Evolutionary conservation across 768 basidiomycete species (phyloP), one percentile per base, ranked within the genome.

Genomic region (Boletus insuetus): DNA sequence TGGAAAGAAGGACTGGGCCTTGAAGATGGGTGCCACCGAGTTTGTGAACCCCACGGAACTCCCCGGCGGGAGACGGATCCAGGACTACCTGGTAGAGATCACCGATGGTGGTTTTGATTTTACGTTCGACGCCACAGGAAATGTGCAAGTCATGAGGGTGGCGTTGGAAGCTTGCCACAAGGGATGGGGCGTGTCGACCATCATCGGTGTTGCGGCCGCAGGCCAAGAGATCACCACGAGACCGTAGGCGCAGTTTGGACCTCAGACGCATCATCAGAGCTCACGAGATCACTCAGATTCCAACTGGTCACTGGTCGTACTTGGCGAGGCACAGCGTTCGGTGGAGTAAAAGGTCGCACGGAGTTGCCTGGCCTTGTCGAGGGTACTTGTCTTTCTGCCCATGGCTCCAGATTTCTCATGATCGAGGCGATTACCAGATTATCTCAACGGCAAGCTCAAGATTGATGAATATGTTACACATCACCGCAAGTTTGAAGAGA

Each of bases 81-180:
- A 95, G 63, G 93, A 98, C 58, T 71, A 92, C 66, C 82, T 99
- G 32, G 78, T 96, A 44, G 91, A 94, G 67, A 82, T 94, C 61
- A 98, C 96, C 4, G 97, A 99, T 64, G 97, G 97, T 17, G 97
- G 97, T 24, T 78, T 97, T 37, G 97, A 99, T 74, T 98, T 85
- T 71, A 98, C 97, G 13, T 99, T 95, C 66, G 97, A 99, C 66
- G 90, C 88, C 63, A 99, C 97, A 11, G 97, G 97, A 20, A 98
- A 97, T 69, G 89, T 94, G 11, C 77, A 93, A 29, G 94, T 96
- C 59, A 98, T 97, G 95, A 85, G 95, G 57, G 78, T 87, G 46
- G 97, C 97, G 24, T 83, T 99, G 45, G 97, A 99, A 75, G 91
- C 94, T n/a, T 98, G 94, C 73, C 97, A 99, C 74, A 98, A 98